Percentiles rank a stretch among this genome's conserved stretches.
Evolutionary conservation across 2,329 filamentous ascomycete species (phyloP).

Genomic region (Pseudogymnoascus sp.): DNA sequence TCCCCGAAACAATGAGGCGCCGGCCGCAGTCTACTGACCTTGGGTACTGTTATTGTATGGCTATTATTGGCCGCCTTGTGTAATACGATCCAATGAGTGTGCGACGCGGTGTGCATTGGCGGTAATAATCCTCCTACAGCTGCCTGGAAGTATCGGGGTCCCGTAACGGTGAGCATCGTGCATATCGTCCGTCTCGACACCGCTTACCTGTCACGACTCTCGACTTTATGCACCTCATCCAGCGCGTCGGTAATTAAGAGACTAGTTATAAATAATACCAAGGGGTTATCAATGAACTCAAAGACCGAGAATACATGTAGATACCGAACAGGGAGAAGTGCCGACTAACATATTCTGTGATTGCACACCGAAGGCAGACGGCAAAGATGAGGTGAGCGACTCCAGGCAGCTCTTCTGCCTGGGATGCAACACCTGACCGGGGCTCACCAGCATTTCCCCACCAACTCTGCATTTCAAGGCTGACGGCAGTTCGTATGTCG

Average conservation of each 20-base stretch:
- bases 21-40: neutral
- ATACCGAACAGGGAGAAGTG: neutral
- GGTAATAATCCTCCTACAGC: neutral
- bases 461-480: constrained; percentile 5
- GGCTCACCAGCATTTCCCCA: neutral
- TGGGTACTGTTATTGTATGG: neutral
- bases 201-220: neutral
- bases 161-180: neutral
- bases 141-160: neutral
- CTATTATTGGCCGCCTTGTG: neutral
- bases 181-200: neutral
- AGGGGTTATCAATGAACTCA: neutral
- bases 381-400: neutral
- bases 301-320: too few species aligned
- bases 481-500: constrained; percentile 1
- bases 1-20: constrained; percentile 1
- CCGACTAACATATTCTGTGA: neutral
- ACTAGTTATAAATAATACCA: neutral
- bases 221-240: constrained; percentile 1
- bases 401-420: neutral
- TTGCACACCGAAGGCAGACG: neutral
- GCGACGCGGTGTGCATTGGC: neutral
- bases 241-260: neutral
- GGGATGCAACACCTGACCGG: neutral
- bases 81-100: constrained; percentile 2